A percentile compares a stretch with the other conserved stretches of the same genome.
Conservation (phyloP, 202 grass and related monocot genomes). For the Carex sylvatica region DNA sequence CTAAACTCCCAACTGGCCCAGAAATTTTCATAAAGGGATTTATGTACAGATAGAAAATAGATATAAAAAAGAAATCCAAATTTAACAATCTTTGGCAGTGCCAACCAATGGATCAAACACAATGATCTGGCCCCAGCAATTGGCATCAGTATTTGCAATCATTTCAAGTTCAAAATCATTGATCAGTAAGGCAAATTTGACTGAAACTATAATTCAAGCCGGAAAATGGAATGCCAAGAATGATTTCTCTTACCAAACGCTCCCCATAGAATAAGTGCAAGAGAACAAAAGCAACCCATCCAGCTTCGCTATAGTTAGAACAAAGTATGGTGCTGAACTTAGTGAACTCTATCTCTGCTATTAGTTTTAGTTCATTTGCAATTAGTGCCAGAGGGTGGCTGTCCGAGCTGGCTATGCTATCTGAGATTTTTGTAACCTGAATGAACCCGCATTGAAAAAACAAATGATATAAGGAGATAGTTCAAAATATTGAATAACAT, state of each 20-base stretch:
- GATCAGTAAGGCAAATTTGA: background rate
- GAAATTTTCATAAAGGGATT: background rate
- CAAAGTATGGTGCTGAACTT: conserved; percentile 56
- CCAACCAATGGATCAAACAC: background rate
- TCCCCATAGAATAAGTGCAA: conserved; percentile 71
- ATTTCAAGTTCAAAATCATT: background rate
- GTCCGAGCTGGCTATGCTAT: conserved; percentile 42
- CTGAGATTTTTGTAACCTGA: conserved; percentile 50
- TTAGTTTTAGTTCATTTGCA: conserved; percentile 58
- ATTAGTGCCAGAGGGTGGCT: conserved; percentile 63
- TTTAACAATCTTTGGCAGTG: background rate
- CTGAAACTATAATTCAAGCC: background rate
- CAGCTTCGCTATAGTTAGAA: conserved; percentile 68
- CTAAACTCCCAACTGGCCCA: background rate
- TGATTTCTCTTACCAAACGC: conserved; percentile 60
- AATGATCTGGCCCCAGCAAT: background rate
- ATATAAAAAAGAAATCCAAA: background rate
- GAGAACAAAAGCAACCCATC: conserved; percentile 50
- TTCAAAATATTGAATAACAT: background rate
- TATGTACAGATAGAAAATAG: background rate
- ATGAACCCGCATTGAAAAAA: conserved; percentile 24
- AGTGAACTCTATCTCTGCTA: conserved; percentile 65
- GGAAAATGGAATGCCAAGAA: background rate
- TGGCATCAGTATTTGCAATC: background rate
- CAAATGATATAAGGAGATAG: conserved; percentile 4